These are phyloP conservation scores for Fusarium newnesense DNA, from an alignment of 2,329 filamentous ascomycete species.

Conservation along the genomic window DNA sequence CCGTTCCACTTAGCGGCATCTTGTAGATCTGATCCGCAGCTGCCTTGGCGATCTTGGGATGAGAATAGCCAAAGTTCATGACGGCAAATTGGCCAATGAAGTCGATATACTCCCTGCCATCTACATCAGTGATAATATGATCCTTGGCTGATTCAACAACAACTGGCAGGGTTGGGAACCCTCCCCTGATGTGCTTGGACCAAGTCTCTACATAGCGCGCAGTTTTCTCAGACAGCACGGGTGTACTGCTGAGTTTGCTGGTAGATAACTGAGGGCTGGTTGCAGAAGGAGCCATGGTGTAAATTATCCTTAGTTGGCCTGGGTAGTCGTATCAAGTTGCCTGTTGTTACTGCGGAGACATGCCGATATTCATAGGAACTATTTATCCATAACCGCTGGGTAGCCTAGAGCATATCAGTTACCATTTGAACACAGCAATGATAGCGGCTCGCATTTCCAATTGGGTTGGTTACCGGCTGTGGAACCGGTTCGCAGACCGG, in stretches of 20 bases:
- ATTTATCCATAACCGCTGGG: neutral
- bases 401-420: neutral
- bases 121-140: neutral
- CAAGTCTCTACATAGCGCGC: neutral
- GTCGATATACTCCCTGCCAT: neutral
- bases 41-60: neutral
- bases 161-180: neutral
- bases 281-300: neutral
- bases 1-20: neutral
- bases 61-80: neutral
- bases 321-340: neutral
- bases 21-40: neutral
- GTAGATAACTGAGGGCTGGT: neutral
- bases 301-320: rapidly evolving
- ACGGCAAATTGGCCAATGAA: neutral
- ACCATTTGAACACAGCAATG: neutral
- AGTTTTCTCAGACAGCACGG: neutral
- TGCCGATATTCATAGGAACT: neutral
- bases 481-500: neutral
- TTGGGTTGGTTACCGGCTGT: neutral
- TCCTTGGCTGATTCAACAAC: neutral
- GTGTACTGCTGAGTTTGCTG: neutral
- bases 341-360: neutral
- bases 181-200: neutral
- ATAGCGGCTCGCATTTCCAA: neutral